Percentiles rank a stretch among this genome's conserved stretches.
Evolutionary conservation across 2,329 filamentous ascomycete genomes (phyloP).

Genomic region (Ciborinia camelliae): DNA sequence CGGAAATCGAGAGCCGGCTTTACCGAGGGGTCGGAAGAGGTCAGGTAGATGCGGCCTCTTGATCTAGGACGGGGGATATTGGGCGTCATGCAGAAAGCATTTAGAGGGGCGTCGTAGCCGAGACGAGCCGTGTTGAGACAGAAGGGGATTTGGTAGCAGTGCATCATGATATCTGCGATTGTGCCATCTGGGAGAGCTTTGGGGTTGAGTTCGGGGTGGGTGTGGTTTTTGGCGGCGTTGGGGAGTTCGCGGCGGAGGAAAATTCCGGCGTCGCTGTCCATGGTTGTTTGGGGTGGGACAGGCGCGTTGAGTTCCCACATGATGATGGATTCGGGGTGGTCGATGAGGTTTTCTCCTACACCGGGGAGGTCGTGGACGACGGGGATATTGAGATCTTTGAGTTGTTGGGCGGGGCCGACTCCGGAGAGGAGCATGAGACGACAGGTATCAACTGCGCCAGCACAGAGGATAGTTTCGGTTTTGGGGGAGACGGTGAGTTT

Average conservation of each 20-base stretch:
- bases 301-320: conserved; percentile 44
- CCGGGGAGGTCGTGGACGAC: conserved; percentile 36
- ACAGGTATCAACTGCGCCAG: conserved; percentile 40
- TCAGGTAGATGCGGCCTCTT: conserved; percentile 57
- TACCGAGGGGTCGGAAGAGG: conserved; percentile 41
- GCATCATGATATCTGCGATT: conserved; percentile 88
- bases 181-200: conserved; percentile 58
- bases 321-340: conserved; percentile 47
- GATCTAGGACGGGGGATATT: conserved; percentile 61
- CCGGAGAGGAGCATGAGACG: conserved; percentile 42
- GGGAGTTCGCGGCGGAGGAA: conserved; percentile 76
- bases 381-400: conserved; percentile 36
- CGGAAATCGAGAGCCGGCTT: conserved; percentile 52
- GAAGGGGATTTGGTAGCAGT: conserved; percentile 95
- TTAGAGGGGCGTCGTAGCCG: conserved; percentile 55
- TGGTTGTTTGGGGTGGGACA: conserved; percentile 40
- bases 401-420: conserved; percentile 37
- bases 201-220: conserved; percentile 41
- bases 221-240: conserved; percentile 56
- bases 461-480: conserved; percentile 60
- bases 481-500: conserved; percentile 59
- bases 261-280: conserved; percentile 52
- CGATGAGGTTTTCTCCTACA: conserved; percentile 40
- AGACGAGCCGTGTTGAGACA: conserved; percentile 79
- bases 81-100: conserved; percentile 53